Base-by-base conservation (phyloP, 2,329 filamentous ascomycete species). In the Colletotrichum sp. region DNA sequence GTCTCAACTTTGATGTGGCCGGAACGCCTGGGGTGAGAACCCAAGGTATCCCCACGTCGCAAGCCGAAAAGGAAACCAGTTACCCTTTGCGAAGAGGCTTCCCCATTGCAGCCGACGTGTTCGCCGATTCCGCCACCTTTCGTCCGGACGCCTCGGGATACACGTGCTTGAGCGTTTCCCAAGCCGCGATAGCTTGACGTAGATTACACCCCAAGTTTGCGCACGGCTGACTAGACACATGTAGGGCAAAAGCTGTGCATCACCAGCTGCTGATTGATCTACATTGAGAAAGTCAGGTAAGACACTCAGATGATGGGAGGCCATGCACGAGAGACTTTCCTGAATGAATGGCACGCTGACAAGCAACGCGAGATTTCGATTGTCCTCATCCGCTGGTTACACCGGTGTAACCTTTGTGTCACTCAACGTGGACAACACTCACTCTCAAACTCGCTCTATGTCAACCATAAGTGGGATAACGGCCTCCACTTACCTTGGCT, bases 51-150 rank as follows among this genome's bases (percentile, higher is more conserved):
- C 66, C 49, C 66, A 69, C 49, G 52, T 69, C 49, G 30, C 30
- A 44, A 59, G 49, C 66, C 66, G 66, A 69, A 69, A 59, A 59
- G 39, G 52, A 69, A 60, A 69, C 32, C 32, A 39, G 52, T 60
- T 21, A 32, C 32, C 52, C 66, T 69, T 69, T 60, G 30, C 52
- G 49, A 69, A 55, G 66, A 18, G 52, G 8, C n/a, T 32, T 36
- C 28, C 49, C 30, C 21, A 44, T 21, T 18, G 49, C 18, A 18
- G 28, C 49, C 30, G 21, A 60, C 52, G 30, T 10, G 49, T 69
- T 57, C 49, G 66, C 49, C 32, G 30, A 34, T 24, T n/a, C 66
- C 52, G 52, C 66, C 52, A 44, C 66, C 21, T 10, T 69, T 59
- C 52, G 49, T 69, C 21, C 52, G 52, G 52, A 69, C 32, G 49